These are phyloP conservation scores for Zygotorulaspora danielsina DNA, from an alignment of 805 yeast genomes.

Conservation along the genomic window DNA sequence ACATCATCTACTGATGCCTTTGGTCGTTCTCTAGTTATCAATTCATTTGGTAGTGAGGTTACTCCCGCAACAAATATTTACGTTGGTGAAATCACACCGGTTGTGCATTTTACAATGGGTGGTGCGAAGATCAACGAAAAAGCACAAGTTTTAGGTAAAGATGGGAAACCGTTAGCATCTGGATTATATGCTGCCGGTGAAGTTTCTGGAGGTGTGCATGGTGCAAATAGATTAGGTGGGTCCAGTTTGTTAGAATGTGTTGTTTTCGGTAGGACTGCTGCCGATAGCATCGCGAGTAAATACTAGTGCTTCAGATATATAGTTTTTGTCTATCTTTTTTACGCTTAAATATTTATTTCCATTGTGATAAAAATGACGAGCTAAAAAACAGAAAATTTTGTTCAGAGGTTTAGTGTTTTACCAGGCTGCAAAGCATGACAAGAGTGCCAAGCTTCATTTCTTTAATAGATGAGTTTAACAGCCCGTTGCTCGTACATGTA, in stretches of 20 bases:
- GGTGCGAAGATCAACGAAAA: conserved; percentile 54
- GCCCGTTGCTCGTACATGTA: conserved; percentile 29
- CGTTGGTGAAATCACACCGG: conserved; percentile 55
- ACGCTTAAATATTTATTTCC: too few relatives aligned
- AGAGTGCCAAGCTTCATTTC: conserved; percentile 24
- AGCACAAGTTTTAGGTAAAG: conserved; percentile 40
- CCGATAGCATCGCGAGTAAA: conserved; percentile 30
- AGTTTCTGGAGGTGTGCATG: conserved; percentile 66
- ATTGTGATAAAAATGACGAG: too few relatives aligned
- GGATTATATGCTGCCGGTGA: conserved; percentile 65
- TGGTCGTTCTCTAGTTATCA: conserved; percentile 36
- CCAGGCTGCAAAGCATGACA: too few relatives aligned
- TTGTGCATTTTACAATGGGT: conserved; percentile 64
- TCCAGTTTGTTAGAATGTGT: conserved; percentile 56
- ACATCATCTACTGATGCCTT: conserved; percentile 32
- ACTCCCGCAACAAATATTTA: conserved; percentile 34
- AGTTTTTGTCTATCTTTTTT: too few relatives aligned
- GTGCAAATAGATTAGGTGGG: conserved; percentile 58
- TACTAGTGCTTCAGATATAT: not conserved
- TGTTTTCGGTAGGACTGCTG: conserved; percentile 55
- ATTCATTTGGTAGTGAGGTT: conserved; percentile 30
- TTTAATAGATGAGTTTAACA: conserved; percentile 24
- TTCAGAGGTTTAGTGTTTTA: too few relatives aligned
- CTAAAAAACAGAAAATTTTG: too few relatives aligned
- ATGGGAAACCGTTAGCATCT: conserved; percentile 34